These are phyloP conservation scores for Nakazawaea ishiwadae DNA, from an alignment of 805 yeast genomes.

Conservation along the genomic window DNA sequence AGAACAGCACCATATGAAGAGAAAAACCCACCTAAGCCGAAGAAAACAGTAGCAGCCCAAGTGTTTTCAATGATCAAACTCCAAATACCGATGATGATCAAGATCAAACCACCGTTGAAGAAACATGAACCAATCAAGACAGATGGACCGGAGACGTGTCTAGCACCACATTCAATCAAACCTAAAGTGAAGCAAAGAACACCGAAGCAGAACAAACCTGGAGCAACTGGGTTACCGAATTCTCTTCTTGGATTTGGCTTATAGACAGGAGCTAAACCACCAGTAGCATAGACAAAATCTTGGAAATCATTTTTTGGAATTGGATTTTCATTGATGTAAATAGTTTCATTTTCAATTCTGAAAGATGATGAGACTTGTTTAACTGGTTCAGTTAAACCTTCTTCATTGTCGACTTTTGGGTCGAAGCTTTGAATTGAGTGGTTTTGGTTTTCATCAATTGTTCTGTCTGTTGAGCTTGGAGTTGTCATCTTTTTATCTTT, in stretches of 20 bases:
- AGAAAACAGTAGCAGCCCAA: conserved; percentile 50
- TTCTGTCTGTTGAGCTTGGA: not conserved
- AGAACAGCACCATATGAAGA: conserved; percentile 41
- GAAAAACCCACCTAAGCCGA: conserved; percentile 55
- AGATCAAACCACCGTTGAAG: conserved; percentile 46
- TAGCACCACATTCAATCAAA: conserved; percentile 39
- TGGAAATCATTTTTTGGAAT: not conserved
- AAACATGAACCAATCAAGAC: conserved; percentile 40
- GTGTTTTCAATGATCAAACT: conserved; percentile 47
- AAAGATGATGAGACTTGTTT: not conserved
- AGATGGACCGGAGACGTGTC: conserved; percentile 37
- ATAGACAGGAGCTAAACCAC: conserved; percentile 41
- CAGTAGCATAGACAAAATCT: conserved; percentile 20
- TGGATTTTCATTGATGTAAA: not conserved
- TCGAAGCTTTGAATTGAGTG: conserved; percentile 3
- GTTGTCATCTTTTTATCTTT: not conserved
- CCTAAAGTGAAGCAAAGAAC: conserved; percentile 44
- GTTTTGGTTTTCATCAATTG: not conserved
- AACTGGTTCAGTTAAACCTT: not conserved
- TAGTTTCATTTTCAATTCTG: not conserved
- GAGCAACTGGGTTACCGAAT: conserved; percentile 48
- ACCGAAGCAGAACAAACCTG: conserved; percentile 47
- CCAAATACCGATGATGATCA: conserved; percentile 46
- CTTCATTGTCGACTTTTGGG: not conserved
- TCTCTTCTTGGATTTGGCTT: conserved; percentile 19